Evolutionary conservation across 495 filamentous ascomycete species (phyloP), one percentile per base, ranked within the genome.

Genomic region (Hypoxylon fragiforme): DNA sequence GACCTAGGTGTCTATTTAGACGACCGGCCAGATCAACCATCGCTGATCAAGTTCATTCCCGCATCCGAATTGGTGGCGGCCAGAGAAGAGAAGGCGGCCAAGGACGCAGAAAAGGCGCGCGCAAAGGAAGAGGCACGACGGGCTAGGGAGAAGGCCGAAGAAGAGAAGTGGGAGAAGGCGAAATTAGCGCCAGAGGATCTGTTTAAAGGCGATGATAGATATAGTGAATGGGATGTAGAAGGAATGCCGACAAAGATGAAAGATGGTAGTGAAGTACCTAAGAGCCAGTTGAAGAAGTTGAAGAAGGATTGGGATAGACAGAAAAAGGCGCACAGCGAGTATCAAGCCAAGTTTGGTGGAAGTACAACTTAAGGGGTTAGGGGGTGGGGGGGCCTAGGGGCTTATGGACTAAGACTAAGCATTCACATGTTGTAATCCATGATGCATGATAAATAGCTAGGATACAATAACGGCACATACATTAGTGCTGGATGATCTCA

Each of bases 301-400:
- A 85, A 73, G 73, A 97, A 97, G 77, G 89, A 90, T 20, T 95
- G 89, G 90, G 89, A 95, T 65, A 84, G 76, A 68, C 94, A 97
- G 77, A 95, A 88, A 79, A 95, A 90, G 79, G 61, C 81, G 49
- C 88, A 96, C 67, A 88, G 95, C 21, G 74, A 80, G 57, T 76
- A 69, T 31, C 56, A 57, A 20, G 68, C 73, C 69, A 49, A 89
- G 75, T 82, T 61, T 78, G 62, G 76, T 21, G 51, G 56, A 15
- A 43, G 44, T 34, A 42, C 49, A 37, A 42, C 56, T 34, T 54
- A 50, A 45, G 18, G 40, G 3, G n/a, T n/a, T n/a, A n/a, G n/a
- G n/a, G n/a, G n/a, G n/a, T n/a, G n/a, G n/a, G n/a, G n/a, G n/a
- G n/a, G n/a, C n/a, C n/a, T n/a, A n/a, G n/a, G n/a, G n/a, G n/a